These are phyloP conservation scores for Neonectria sp. DNA, from an alignment of 2,329 filamentous ascomycete genomes.

Conservation along the genomic window DNA sequence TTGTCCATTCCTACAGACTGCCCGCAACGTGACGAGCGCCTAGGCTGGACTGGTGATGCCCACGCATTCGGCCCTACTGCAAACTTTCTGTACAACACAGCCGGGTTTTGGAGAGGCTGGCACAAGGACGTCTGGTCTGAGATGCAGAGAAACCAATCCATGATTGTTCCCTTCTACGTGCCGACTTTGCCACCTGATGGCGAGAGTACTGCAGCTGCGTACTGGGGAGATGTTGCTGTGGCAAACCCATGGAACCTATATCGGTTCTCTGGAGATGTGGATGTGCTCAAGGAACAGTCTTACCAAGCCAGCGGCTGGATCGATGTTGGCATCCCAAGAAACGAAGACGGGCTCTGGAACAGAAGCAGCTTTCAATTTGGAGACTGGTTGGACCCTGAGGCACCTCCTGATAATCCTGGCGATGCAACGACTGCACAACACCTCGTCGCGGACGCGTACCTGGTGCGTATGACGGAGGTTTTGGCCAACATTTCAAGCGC, in stretches of 20 bases:
- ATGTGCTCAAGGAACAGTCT: constrained; percentile 15
- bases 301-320: constrained; percentile 18
- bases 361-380: constrained; percentile 52
- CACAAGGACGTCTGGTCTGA: constrained; percentile 37
- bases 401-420: constrained; percentile 56
- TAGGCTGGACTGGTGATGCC: constrained; percentile 68
- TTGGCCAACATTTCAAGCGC: constrained; percentile 53
- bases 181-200: constrained; percentile 5
- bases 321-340: constrained; percentile 15
- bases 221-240: constrained; percentile 36
- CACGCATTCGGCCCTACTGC: constrained; percentile 66
- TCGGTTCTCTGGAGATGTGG: constrained; percentile 17
- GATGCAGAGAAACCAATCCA: constrained; percentile 25
- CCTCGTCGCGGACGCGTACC: constrained; percentile 62
- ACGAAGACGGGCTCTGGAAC: constrained; percentile 32
- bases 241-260: constrained; percentile 36
- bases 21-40: constrained; percentile 67
- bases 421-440: constrained; percentile 54
- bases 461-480: constrained; percentile 58
- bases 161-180: constrained; percentile 26
- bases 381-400: constrained; percentile 64
- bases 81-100: constrained; percentile 67
- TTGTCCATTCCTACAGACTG: constrained; percentile 70
- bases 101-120: constrained; percentile 58
- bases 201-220: not conserved